Conservation (phyloP, 495 filamentous ascomycete species). For the Opeltia flavorubescens region DNA sequence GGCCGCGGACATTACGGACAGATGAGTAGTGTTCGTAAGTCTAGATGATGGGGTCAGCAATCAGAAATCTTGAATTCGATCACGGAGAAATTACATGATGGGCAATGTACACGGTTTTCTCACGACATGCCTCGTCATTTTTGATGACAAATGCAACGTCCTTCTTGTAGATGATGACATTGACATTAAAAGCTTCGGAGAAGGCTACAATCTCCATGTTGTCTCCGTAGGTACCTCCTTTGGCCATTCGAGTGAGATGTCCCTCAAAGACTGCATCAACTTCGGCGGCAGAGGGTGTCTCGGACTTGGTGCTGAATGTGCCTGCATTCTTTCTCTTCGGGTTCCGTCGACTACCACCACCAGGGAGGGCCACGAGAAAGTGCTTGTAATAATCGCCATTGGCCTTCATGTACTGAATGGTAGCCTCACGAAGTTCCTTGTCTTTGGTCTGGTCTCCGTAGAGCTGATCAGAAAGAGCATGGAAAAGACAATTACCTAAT, state of each 20-base stretch:
- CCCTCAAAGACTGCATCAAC: constrained; percentile 48
- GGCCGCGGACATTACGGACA: constrained; percentile 46
- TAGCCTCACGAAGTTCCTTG: constrained; percentile 40
- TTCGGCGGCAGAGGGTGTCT: constrained; percentile 37
- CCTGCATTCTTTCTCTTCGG: constrained; percentile 46
- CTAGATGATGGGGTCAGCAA: constrained; percentile 21
- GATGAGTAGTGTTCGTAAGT: constrained; percentile 65
- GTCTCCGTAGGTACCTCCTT: constrained; percentile 53
- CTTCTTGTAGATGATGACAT: constrained; percentile 50
- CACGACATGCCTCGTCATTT: constrained; percentile 22
- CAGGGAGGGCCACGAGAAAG: constrained; percentile 44
- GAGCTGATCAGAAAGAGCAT: constrained; percentile 63
- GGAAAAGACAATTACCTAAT: constrained; percentile 63
- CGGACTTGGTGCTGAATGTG: constrained; percentile 21
- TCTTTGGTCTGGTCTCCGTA: constrained; percentile 48
- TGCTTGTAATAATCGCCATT: constrained; percentile 50
- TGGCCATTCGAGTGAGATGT: constrained; percentile 46
- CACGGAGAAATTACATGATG: constrained; percentile 45
- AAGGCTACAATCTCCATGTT: constrained; percentile 63
- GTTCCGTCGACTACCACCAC: constrained; percentile 46
- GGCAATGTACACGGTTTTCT: constrained; percentile 46
- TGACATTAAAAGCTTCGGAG: constrained; percentile 41
- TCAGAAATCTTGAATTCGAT: background rate
- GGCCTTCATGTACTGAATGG: constrained; percentile 48
- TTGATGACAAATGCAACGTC: constrained; percentile 29